phyloP scores from a whole-genome alignment of 2,329 filamentous ascomycete species.

The Colletotrichum salicis region DNA sequence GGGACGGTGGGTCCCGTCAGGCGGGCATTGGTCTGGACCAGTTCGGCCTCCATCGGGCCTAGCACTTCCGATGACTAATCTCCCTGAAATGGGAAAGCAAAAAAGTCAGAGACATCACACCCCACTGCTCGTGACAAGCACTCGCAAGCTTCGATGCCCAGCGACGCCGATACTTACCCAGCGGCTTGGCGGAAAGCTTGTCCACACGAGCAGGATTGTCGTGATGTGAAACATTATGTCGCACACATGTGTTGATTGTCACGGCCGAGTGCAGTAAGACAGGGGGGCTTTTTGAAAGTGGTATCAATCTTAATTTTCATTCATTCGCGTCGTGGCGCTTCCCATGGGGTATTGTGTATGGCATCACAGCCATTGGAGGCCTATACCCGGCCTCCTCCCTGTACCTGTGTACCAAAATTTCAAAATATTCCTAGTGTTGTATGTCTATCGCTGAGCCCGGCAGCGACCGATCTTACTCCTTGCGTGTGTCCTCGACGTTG shows the following conservation, averaged over 20 bases:
- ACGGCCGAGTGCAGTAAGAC: background rate
- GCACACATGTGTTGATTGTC: background rate
- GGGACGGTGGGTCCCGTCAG: background rate
- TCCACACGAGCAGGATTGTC: background rate
- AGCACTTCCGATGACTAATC: constrained; percentile 9
- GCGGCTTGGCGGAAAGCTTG: constrained; percentile 23
- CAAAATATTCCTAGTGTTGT: background rate
- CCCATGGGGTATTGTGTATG: constrained; percentile 2
- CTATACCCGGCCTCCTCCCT: background rate
- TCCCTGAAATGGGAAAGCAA: background rate
- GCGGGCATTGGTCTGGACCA: background rate
- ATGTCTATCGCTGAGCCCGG: background rate
- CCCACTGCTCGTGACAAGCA: background rate
- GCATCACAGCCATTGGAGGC: background rate
- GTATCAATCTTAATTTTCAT: constrained; percentile 6
- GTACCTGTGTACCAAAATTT: background rate
- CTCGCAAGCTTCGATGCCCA: constrained; percentile 30
- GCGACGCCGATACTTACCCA: constrained; percentile 6
- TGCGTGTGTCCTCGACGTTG: constrained; percentile 28
- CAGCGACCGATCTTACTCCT: constrained; percentile 15
- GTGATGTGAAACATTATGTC: background rate
- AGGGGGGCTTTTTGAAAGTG: background rate
- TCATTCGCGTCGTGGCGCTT: background rate
- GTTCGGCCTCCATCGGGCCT: constrained; percentile 1
- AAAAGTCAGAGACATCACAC: background rate